These are phyloP conservation scores for Nannochloris sp. DNA, from an alignment of 139 green algal genomes.

Conservation along the genomic window DNA sequence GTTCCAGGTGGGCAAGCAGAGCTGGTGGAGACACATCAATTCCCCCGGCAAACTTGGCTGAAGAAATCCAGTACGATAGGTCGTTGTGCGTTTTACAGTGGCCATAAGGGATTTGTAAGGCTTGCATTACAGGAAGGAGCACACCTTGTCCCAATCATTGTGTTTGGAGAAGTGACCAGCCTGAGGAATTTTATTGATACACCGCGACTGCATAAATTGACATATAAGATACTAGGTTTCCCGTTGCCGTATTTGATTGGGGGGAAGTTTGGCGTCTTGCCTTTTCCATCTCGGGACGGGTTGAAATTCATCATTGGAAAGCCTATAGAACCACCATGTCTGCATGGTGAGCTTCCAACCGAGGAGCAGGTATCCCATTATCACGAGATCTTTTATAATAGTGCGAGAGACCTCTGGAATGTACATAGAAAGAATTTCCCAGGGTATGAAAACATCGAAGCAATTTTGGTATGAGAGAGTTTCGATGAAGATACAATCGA, in stretches of 20 bases:
- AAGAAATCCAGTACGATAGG: background rate
- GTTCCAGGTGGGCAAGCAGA: slow-evolving; percentile 79
- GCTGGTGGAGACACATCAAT: slow-evolving; percentile 46
- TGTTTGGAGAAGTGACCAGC: slow-evolving; percentile 59
- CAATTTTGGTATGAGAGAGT: background rate
- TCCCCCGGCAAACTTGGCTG: slow-evolving; percentile 10
- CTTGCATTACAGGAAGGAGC: slow-evolving; percentile 67
- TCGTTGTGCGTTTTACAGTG: slow-evolving; percentile 35
- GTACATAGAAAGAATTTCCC: slow-evolving; percentile 39
- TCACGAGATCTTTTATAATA: slow-evolving; percentile 49
- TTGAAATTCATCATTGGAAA: slow-evolving; percentile 58
- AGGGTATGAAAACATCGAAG: slow-evolving; percentile 26
- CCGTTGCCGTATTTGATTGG: slow-evolving; percentile 57
- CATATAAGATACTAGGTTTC: slow-evolving; percentile 66
- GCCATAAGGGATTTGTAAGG: slow-evolving; percentile 51
- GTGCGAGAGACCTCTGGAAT: slow-evolving; percentile 36
- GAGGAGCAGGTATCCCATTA: slow-evolving; percentile 37
- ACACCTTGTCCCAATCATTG: slow-evolving; percentile 66
- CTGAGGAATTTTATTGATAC: slow-evolving; percentile 48
- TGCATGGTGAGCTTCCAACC: slow-evolving; percentile 1
- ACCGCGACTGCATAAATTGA: slow-evolving; percentile 53
- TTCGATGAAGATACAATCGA: background rate
- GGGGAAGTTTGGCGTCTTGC: slow-evolving; percentile 52
- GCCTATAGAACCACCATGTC: slow-evolving; percentile 39
- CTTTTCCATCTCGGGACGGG: slow-evolving; percentile 43